Evolutionary conservation across 148 eudicot species (phyloP), one percentile per base, ranked within the genome.

Genomic region (Selenicereus undatus): DNA sequence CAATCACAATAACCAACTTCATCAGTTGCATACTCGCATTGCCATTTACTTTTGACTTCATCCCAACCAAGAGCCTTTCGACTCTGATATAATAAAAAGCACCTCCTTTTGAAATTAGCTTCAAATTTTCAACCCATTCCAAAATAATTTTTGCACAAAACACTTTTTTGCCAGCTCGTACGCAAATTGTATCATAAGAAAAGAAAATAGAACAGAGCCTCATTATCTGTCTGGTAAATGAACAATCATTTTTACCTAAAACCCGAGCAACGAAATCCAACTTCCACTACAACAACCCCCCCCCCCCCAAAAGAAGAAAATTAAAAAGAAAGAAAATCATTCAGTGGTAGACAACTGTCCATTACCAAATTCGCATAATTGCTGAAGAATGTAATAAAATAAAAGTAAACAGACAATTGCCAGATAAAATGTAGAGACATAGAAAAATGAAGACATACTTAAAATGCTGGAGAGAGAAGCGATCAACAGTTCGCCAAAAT

Each of bases 401-500:
- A 64, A 24, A 66, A 8, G 22, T 3, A 27, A 26, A 27, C 7
- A 12, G 35, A n/a, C 3, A 56, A 16, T 4, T 56, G 4, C 13
- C 7, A 27, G 27, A 27, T 4, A 32, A 66, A 66, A 66, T 66
- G 36, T 1, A 27, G 43, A 5, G 43, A 39, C 8, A 5, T 4
- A 7, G 35, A 8, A 66, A 66, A n/a, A 66, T 27, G 71, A 27
- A 66, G 71, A 66, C 71, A 66, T 66, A 66, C 71, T 66, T 12
- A 18, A 66, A 66, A 32, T 66, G 71, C 5, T 26, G 71, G 35
- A 66, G 71, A 66, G 71, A 66, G 30, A 66, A 66, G 71, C 71
- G 71, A 66, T 66, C 71, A 66, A 66, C 71, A 36, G 71, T 66
- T 11, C 71, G 71, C 71, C 71, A 66, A 12, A 66, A 66, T 27